phyloP scores from a whole-genome alignment of 495 filamentous ascomycete genomes.

The Aspergillus bertholletiae region DNA sequence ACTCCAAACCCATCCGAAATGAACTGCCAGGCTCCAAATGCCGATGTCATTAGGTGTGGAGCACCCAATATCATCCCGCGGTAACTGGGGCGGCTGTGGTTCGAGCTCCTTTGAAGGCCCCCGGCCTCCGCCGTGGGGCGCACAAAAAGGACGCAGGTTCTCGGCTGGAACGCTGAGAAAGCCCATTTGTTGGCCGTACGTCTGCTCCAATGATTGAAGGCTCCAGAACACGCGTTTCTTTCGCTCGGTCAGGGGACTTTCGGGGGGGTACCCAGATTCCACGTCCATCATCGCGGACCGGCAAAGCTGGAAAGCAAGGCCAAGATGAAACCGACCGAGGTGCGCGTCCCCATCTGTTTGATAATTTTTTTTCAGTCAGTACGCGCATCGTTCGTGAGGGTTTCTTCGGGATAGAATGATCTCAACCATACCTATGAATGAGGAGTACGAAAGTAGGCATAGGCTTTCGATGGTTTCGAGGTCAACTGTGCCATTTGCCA shows the following conservation, averaged over 20 bases:
- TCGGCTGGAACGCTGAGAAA: slow-evolving; percentile 33
- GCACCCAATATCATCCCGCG: slow-evolving; percentile 33
- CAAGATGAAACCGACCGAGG: slow-evolving; percentile 41
- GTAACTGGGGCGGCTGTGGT: slow-evolving; percentile 31
- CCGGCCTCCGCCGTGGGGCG: slow-evolving; percentile 18
- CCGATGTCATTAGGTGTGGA: slow-evolving; percentile 27
- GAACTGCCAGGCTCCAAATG: slow-evolving; percentile 40
- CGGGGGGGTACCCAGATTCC: slow-evolving; percentile 27
- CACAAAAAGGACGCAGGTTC: slow-evolving; percentile 29
- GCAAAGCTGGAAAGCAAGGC: slow-evolving; percentile 41
- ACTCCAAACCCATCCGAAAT: slow-evolving; percentile 47
- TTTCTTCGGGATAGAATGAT: no score
- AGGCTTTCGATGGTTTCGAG: slow-evolving; percentile 44
- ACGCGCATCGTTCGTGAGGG: no score
- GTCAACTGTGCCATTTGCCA: slow-evolving; percentile 44
- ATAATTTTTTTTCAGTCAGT: no score
- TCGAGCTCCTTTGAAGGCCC: slow-evolving; percentile 10
- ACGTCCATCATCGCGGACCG: slow-evolving; percentile 41
- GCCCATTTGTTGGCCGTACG: slow-evolving; percentile 40
- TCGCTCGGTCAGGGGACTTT: slow-evolving; percentile 29
- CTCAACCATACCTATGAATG: slow-evolving; percentile 35
- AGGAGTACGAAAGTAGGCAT: slow-evolving; percentile 41
- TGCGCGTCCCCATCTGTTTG: slow-evolving; percentile 40
- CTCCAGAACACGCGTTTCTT: slow-evolving; percentile 46
- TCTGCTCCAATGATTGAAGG: slow-evolving; percentile 38